Evolutionary conservation across 2,329 filamentous ascomycete genomes (phyloP).

Genomic region (Rutstroemia sp.): DNA sequence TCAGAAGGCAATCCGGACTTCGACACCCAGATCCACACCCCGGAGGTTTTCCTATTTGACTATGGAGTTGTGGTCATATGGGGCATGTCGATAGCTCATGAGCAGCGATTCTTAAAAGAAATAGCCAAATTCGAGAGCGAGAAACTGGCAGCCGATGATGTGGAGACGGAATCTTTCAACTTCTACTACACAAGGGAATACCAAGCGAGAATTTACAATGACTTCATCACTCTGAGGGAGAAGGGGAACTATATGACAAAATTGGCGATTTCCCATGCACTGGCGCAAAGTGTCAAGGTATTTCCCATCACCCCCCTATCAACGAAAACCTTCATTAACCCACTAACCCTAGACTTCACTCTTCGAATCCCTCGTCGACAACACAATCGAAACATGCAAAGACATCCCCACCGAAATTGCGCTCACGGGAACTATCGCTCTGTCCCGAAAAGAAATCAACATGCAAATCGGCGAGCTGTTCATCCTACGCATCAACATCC

Average conservation of each 20-base stretch:
- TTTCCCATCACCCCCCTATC: conserved; percentile 8
- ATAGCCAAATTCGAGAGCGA: conserved; percentile 91
- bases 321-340: not conserved
- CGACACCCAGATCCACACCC: conserved; percentile 81
- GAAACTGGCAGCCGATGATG: conserved; percentile 78
- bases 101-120: conserved; percentile 86
- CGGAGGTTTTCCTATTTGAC: conserved; percentile 92
- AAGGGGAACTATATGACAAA: conserved; percentile 98
- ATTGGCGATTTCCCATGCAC: conserved; percentile 87
- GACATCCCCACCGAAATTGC: conserved; percentile 91
- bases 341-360: conserved; percentile 62
- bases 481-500: conserved; percentile 95
- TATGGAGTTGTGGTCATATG: conserved; percentile 98
- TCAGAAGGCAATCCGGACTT: conserved; percentile 54
- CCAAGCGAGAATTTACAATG: conserved; percentile 97
- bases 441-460: conserved; percentile 87
- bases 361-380: conserved; percentile 91
- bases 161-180: conserved; percentile 96
- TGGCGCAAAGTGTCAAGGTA: conserved; percentile 92
- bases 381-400: conserved; percentile 88
- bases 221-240: conserved; percentile 92
- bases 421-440: conserved; percentile 81
- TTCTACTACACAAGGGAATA: conserved; percentile 99
- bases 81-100: conserved; percentile 90
- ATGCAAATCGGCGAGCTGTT: conserved; percentile 99